phyloP scores from a whole-genome alignment of 179 eudicot genomes.

The Kewa caespitosa region DNA sequence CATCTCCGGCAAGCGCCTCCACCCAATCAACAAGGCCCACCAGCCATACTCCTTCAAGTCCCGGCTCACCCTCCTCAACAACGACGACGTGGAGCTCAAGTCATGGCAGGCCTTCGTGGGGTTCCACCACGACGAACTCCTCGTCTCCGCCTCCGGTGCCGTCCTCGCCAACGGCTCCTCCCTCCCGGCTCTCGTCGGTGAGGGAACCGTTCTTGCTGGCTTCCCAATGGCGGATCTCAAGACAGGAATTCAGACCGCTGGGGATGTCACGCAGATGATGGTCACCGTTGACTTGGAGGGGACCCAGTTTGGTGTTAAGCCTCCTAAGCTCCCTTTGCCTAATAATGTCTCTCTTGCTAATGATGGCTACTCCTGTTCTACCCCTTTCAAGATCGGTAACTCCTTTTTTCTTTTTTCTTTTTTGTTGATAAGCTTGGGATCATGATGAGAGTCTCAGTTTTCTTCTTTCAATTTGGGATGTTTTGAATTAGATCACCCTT shows the following conservation, averaged over 20 bases:
- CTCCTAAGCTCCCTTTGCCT: slow-evolving; percentile 62
- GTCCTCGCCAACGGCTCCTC: slow-evolving; percentile 31
- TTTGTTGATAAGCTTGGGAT: background rate
- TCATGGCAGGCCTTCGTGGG: slow-evolving; percentile 38
- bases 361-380: slow-evolving; percentile 69
- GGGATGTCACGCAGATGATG: slow-evolving; percentile 49
- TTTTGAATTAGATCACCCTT: too few species aligned
- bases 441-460: background rate
- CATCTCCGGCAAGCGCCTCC: slow-evolving; percentile 32
- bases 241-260: slow-evolving; percentile 73
- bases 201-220: slow-evolving; percentile 58
- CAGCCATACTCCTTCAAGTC: slow-evolving; percentile 46
- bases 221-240: slow-evolving; percentile 48
- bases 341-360: slow-evolving; percentile 52
- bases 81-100: slow-evolving; percentile 41
- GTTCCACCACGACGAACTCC: slow-evolving; percentile 33
- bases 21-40: slow-evolving; percentile 14
- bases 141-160: slow-evolving; percentile 35
- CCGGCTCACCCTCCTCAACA: slow-evolving; percentile 31
- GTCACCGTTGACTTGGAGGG: slow-evolving; percentile 51
- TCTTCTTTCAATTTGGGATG: background rate
- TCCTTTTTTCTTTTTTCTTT: background rate
- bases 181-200: slow-evolving; percentile 52
- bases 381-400: slow-evolving; percentile 44
- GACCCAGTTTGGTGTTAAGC: slow-evolving; percentile 70